A percentile compares a stretch with the other conserved stretches of the same genome.
phyloP scores from a whole-genome alignment of 371 early-diverging fungal species.

The Nematocida ironsii region DNA sequence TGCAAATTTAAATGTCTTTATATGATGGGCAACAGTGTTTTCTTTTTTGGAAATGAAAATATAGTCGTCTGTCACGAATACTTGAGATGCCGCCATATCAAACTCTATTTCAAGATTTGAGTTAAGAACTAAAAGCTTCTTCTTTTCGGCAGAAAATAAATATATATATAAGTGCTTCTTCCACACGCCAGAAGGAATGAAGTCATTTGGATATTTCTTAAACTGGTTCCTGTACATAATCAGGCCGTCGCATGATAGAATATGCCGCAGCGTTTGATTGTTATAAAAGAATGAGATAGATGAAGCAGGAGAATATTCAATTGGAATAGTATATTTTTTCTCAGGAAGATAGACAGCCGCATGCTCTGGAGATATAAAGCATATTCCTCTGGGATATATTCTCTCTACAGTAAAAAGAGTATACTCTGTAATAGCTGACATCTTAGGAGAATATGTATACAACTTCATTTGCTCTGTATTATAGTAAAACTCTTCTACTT shows the following conservation, averaged over 20 bases:
- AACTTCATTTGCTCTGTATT: slow-evolving; percentile 29
- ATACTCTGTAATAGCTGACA: slow-evolving; percentile 17
- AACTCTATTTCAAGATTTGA: slow-evolving; percentile 26
- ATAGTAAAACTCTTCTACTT: slow-evolving; percentile 25
- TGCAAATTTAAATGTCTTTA: slow-evolving; percentile 30
- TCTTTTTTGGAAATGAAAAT: slow-evolving; percentile 36
- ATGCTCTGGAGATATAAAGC: slow-evolving; percentile 27
- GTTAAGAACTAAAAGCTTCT: slow-evolving; percentile 26
- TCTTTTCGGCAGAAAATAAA: slow-evolving; percentile 1
- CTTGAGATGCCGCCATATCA: background rate
- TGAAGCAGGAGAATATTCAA: background rate
- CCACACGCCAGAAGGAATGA: slow-evolving; percentile 15
- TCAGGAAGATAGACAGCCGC: background rate
- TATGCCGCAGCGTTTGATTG: background rate
- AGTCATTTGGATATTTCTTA: slow-evolving; percentile 25
- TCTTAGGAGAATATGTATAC: slow-evolving; percentile 19
- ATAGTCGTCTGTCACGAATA: slow-evolving; percentile 33
- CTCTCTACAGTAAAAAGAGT: slow-evolving; percentile 16
- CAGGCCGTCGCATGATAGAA: slow-evolving; percentile 9
- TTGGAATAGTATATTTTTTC: slow-evolving; percentile 8
- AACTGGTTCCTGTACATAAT: slow-evolving; percentile 24
- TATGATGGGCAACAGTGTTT: slow-evolving; percentile 25
- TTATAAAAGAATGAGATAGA: background rate
- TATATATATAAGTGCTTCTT: slow-evolving; percentile 26
- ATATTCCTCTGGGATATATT: slow-evolving; percentile 12